Percentiles rank a stretch among this genome's conserved stretches.
These are phyloP conservation scores for Angophora floribunda DNA, from an alignment of 345 rosid genomes.

Conservation along the genomic window DNA sequence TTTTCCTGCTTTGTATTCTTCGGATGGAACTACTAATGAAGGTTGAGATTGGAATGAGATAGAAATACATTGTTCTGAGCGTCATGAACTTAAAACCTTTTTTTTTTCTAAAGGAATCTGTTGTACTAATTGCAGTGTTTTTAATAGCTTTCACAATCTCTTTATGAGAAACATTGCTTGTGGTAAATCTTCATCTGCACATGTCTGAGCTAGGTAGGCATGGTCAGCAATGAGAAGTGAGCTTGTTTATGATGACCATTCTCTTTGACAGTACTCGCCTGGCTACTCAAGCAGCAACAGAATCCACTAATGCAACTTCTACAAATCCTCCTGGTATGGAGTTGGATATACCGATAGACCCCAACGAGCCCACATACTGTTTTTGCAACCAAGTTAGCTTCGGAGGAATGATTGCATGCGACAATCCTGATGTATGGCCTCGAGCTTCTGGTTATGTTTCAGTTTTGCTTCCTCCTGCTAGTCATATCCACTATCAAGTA, in stretches of 20 bases:
- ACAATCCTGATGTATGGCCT: constrained; percentile 65
- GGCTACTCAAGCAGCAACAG: constrained; percentile 32
- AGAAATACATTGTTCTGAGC: background rate
- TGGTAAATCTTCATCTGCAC: background rate
- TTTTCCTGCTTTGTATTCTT: background rate
- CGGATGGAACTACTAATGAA: background rate
- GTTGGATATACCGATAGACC: constrained; percentile 90
- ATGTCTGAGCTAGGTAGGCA: background rate
- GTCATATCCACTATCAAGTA: background rate
- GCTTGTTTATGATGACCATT: background rate
- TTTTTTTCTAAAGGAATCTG: background rate
- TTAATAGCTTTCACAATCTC: background rate
- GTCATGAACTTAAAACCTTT: background rate
- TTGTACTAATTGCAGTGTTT: background rate
- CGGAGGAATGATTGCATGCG: constrained; percentile 97
- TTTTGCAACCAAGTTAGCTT: constrained; percentile 94
- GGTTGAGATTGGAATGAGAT: background rate
- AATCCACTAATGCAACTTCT: constrained; percentile 26
- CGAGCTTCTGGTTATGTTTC: background rate
- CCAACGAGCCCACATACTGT: constrained; percentile 94
- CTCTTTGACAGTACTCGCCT: constrained; percentile 52
- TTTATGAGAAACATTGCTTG: background rate
- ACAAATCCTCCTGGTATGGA: constrained; percentile 70
- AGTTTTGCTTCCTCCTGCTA: background rate
- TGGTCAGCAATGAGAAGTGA: background rate